phyloP scores from a whole-genome alignment of 148 eudicot species.

The Vaccinium darrowii region DNA sequence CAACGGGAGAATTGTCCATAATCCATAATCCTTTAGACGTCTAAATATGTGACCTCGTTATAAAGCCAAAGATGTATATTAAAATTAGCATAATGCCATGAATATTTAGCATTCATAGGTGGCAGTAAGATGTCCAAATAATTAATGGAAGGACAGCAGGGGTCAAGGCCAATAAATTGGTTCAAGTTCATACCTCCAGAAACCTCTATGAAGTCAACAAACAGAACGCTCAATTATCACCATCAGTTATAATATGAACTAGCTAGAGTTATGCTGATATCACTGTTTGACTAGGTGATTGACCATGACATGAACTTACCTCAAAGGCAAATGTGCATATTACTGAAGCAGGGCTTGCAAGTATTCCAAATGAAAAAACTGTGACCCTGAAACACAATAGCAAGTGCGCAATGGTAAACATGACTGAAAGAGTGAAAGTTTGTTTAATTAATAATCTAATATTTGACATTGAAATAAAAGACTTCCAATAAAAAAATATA shows the following conservation, averaged over 20 bases:
- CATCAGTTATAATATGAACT: not conserved
- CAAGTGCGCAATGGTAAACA: constrained; percentile 5
- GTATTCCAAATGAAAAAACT: constrained; percentile 44
- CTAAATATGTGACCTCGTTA: not conserved
- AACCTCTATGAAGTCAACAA: not conserved
- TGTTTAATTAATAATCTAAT: not conserved
- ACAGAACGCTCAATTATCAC: not conserved
- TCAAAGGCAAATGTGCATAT: constrained; percentile 41
- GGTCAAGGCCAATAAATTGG: not conserved
- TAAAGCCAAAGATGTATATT: not conserved
- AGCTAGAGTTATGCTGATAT: not conserved
- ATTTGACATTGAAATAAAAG: not conserved
- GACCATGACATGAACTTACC: constrained; percentile 29
- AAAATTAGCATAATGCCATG: not conserved
- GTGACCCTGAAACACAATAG: constrained; percentile 42
- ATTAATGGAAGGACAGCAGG: not conserved
- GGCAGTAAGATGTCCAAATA: not conserved
- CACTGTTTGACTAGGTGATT: not conserved
- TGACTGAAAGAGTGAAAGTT: not conserved
- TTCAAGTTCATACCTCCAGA: not conserved
- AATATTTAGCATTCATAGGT: not conserved
- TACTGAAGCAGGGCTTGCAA: constrained; percentile 48
- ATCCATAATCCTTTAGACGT: not conserved
- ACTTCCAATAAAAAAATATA: not conserved
- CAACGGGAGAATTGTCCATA: not conserved